These are phyloP conservation scores for Mimosa bimucronata DNA, from an alignment of 306 rosid species.

Conservation along the genomic window DNA sequence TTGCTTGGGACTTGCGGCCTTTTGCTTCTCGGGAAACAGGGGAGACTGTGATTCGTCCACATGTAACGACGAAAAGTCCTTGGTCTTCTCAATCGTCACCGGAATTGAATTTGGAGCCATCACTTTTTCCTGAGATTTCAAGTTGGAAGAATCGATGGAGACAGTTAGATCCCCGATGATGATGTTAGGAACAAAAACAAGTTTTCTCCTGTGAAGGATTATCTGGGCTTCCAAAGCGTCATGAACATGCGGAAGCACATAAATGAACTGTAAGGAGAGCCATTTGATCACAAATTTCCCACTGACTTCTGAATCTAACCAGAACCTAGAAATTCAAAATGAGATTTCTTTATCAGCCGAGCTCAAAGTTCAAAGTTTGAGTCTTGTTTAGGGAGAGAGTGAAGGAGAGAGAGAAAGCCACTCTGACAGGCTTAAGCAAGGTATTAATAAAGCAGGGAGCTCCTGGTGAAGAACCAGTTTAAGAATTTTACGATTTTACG, in stretches of 20 bases:
- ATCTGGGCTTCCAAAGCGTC: conserved; percentile 32
- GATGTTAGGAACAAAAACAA: conserved; percentile 12
- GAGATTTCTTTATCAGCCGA: conserved; percentile 3
- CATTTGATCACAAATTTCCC: conserved; percentile 2
- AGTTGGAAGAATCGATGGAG: not conserved
- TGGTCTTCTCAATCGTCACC: conserved; percentile 59
- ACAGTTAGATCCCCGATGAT: conserved; percentile 15
- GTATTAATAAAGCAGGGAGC: conserved; percentile 41
- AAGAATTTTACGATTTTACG: conserved; percentile 8
- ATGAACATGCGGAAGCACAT: conserved; percentile 6
- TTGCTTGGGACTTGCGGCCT: conserved; percentile 72
- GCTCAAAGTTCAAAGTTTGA: conserved; percentile 20
- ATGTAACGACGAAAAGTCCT: conserved; percentile 51
- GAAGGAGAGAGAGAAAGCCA: conserved; percentile 26
- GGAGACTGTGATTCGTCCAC: conserved; percentile 59
- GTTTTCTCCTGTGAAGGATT: conserved; percentile 17
- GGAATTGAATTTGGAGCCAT: conserved; percentile 77
- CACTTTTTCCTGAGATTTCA: conserved; percentile 31
- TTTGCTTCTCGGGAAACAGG: conserved; percentile 65
- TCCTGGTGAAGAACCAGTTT: conserved; percentile 14
- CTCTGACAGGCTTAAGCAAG: conserved; percentile 37
- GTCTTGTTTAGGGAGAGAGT: conserved; percentile 18
- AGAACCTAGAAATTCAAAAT: conserved; percentile 34
- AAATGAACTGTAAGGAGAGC: conserved; percentile 24
- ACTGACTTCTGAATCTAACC: conserved; percentile 30